Evolutionary conservation across 176 grass and related monocot genomes (phyloP).

Genomic region (Aegilops tauschii): DNA sequence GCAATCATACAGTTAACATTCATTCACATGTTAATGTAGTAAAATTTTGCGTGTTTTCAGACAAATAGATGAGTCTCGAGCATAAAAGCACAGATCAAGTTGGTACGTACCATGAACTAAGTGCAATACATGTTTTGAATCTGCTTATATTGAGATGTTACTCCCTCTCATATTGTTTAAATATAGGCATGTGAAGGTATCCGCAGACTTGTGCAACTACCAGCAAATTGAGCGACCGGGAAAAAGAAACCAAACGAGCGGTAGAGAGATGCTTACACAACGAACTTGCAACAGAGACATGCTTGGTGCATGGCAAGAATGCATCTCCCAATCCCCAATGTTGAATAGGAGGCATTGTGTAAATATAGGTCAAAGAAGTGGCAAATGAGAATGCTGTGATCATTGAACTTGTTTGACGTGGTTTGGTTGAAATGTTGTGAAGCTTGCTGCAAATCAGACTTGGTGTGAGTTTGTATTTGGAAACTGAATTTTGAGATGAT

Average conservation of each 20-base stretch:
- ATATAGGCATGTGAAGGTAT: slow-evolving; percentile 77
- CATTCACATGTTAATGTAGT: background rate
- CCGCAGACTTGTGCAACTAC: slow-evolving; percentile 58
- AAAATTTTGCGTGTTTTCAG: slow-evolving; percentile 39
- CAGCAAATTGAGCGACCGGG: slow-evolving; percentile 36
- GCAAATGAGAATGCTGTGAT: background rate
- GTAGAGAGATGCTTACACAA: background rate
- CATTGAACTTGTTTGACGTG: background rate
- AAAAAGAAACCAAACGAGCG: background rate
- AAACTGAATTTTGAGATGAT: background rate
- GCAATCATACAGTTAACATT: background rate
- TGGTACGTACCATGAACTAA: slow-evolving; percentile 38
- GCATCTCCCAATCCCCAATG: background rate
- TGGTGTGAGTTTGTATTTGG: background rate
- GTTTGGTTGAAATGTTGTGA: too few species aligned
- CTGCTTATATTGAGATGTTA: background rate
- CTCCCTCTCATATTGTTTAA: background rate
- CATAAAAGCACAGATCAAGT: slow-evolving; percentile 86
- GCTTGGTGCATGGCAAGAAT: background rate
- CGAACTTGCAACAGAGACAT: too few species aligned
- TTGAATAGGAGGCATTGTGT: background rate
- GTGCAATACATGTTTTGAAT: background rate
- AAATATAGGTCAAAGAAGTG: background rate
- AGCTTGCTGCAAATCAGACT: background rate
- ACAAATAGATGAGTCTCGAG: slow-evolving; percentile 86